phyloP scores from a whole-genome alignment of 2,329 filamentous ascomycete genomes.

The Daldinia sp. region DNA sequence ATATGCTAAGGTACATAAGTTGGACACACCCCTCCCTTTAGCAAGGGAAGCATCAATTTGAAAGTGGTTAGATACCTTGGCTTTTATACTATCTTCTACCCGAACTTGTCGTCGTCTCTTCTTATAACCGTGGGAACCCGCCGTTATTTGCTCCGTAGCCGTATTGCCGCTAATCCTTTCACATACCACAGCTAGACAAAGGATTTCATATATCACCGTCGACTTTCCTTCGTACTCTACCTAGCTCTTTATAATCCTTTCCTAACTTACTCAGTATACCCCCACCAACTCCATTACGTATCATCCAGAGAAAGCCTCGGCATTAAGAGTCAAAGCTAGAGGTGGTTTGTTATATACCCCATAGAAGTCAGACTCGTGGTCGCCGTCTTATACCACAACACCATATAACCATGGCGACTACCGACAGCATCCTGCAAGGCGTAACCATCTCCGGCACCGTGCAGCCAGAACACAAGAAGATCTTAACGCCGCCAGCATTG shows the following conservation, averaged over 20 bases:
- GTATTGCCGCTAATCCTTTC: conserved; percentile 15
- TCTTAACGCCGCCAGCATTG: conserved; percentile 87
- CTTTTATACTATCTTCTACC: conserved; percentile 16
- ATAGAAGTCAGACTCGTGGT: neutral
- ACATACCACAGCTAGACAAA: conserved; percentile 15
- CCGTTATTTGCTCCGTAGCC: conserved; percentile 12
- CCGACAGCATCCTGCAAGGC: conserved; percentile 83
- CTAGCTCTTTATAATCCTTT: conserved; percentile 3
- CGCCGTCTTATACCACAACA: conserved; percentile 7
- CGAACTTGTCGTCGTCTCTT: conserved; percentile 26
- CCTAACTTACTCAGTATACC: conserved; percentile 17
- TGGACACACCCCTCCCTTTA: conserved; percentile 21
- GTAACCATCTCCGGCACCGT: conserved; percentile 85
- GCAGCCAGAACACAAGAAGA: conserved; percentile 82
- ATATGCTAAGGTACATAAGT: conserved; percentile 27
- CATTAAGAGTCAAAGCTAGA: neutral
- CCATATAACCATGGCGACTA: conserved; percentile 66
- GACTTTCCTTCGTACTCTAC: conserved; percentile 3
- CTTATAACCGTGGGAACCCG: conserved; percentile 33
- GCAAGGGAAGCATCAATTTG: conserved; percentile 15
- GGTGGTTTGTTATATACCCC: neutral
- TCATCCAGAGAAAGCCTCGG: neutral
- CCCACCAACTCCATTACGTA: conserved; percentile 18
- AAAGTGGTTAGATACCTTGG: conserved; percentile 19
- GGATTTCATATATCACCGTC: conserved; percentile 28